Conservation (phyloP, 2,329 filamentous ascomycete species). For the Exophiala sp. region DNA sequence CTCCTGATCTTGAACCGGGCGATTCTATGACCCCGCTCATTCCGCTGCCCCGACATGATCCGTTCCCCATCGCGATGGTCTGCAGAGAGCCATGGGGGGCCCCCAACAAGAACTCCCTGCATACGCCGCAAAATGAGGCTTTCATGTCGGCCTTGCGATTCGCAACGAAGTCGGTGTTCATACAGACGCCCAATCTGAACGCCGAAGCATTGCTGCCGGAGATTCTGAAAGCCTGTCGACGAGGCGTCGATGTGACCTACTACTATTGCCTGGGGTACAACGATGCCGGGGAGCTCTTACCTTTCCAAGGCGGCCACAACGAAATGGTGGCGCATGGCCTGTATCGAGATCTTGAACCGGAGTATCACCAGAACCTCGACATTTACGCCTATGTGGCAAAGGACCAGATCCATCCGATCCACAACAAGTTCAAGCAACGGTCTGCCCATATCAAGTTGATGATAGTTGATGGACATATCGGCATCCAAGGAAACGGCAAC, state of each 20-base stretch:
- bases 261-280: slow-evolving; percentile 77
- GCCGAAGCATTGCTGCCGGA: slow-evolving; percentile 61
- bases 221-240: slow-evolving; percentile 57
- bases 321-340: slow-evolving; percentile 62
- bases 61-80: slow-evolving; percentile 66
- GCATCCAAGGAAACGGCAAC: slow-evolving; percentile 67
- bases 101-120: slow-evolving; percentile 54
- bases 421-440: slow-evolving; percentile 1
- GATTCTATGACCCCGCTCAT: slow-evolving; percentile 64
- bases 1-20: slow-evolving; percentile 46
- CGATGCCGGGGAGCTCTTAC: slow-evolving; percentile 68
- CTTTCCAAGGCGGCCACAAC: slow-evolving; percentile 69
- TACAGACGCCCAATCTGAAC: slow-evolving; percentile 72
- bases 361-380: slow-evolving; percentile 48
- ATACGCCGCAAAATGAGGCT: slow-evolving; percentile 68
- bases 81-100: slow-evolving; percentile 62
- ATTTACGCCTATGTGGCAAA: slow-evolving; percentile 68
- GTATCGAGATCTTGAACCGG: slow-evolving; percentile 51
- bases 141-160: slow-evolving; percentile 65
- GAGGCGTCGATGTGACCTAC: slow-evolving; percentile 62
- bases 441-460: slow-evolving; percentile 58
- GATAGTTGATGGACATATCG: slow-evolving; percentile 63
- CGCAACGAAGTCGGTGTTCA: slow-evolving; percentile 61
- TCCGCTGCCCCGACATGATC: slow-evolving; percentile 46
- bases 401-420: slow-evolving; percentile 54